Base-by-base conservation (phyloP, 345 rosid genomes). In the Citrus glauca region DNA sequence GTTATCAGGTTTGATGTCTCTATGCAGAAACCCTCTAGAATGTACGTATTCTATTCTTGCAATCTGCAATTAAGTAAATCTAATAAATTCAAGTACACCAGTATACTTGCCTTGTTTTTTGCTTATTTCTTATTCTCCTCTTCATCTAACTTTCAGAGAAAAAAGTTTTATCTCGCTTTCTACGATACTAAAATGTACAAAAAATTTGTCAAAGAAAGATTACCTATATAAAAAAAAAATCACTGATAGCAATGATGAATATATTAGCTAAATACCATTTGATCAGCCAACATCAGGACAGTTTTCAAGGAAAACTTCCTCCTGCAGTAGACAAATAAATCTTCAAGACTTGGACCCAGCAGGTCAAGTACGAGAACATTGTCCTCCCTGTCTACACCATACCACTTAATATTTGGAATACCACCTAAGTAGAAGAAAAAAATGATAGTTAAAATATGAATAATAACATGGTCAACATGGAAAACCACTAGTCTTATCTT, bases 1-100 rank as follows among this genome's bases (percentile, higher is more conserved):
- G 87, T 91, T 91, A 82, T 91, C 96, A 17, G 96, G 93, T 74
- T 91, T 91, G 71, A 91, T 86, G 77, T 91, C 96, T 78, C 96
- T 85, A 77, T 91, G 96, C 73, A 91, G 84, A 82, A 87, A 91
- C 16, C 93, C 93, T 77, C 87, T 91, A 19, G 91, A 79, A 72
- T 91, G 96, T 78, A 86, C 75, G 60, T 83, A 91, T 63, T 91
- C 96, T 75, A 91, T 88, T 74, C 93, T 89, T 7, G 90, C 77
- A 61, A 91, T 88, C 96, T 91, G 77, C 74, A 66, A 67, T 27
- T 17, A 25, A 71, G 42, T 11, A 63, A 75, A 69, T 66, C 68
- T 2, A 32, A 65, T 30, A 50, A 24, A 74, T 71, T 55, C n/a
- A 82, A 63, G 24, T 60, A 33, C 60, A 19, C 25, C 16, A 67